phyloP scores from a whole-genome alignment of 2,329 filamentous ascomycete species.

The Alternaria brassicae region DNA sequence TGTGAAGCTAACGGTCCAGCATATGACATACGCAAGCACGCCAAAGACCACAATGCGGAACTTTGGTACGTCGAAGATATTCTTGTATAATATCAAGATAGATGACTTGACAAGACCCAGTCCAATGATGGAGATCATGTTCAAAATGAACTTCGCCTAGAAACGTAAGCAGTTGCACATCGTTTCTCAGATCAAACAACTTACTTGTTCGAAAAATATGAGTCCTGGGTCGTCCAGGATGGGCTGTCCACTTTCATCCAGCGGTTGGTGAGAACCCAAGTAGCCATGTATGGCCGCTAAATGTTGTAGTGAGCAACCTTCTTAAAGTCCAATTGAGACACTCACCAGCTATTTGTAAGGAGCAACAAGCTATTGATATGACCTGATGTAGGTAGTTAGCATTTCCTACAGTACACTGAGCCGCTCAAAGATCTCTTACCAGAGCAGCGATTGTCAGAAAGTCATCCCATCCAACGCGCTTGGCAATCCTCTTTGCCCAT shows the following conservation, averaged over 20 bases:
- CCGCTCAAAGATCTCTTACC: conserved; percentile 17
- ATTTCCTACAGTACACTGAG: neutral
- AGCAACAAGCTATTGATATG: conserved; percentile 30
- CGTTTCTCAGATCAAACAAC: neutral
- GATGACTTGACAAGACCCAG: conserved; percentile 41
- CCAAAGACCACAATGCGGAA: conserved; percentile 30
- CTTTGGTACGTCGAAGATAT: conserved; percentile 34
- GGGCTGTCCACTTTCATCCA: conserved; percentile 23
- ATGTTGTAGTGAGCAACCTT: neutral
- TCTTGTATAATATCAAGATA: conserved; percentile 40
- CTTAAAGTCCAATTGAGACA: neutral
- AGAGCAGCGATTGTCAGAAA: conserved; percentile 31
- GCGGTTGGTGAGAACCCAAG: conserved; percentile 31
- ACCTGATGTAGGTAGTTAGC: conserved; percentile 18
- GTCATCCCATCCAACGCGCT: conserved; percentile 33
- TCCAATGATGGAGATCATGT: conserved; percentile 36
- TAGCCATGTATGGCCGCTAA: conserved; percentile 31
- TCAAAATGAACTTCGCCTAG: conserved; percentile 38
- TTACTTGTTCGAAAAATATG: conserved; percentile 32
- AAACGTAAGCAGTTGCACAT: neutral
- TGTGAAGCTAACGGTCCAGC: conserved; percentile 36
- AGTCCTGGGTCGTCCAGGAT: conserved; percentile 35
- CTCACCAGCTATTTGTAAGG: conserved; percentile 30
- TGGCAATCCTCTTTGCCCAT: conserved; percentile 30
- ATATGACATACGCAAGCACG: conserved; percentile 28